phyloP scores from a whole-genome alignment of 768 basidiomycete species.

The Tylopilus rubrobrunneus region DNA sequence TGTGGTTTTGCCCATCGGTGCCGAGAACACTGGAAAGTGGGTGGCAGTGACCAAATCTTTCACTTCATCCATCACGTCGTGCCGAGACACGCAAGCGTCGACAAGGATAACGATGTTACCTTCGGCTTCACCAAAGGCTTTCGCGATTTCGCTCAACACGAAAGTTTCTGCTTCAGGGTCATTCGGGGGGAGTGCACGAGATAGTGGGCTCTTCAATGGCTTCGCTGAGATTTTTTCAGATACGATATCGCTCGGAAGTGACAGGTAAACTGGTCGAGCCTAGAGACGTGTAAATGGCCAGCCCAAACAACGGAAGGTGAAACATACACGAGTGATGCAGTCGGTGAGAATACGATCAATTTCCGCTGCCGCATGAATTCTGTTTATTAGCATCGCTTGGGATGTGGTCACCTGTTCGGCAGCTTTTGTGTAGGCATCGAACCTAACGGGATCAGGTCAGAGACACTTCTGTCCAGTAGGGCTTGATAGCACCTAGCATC shows the following conservation, averaged over 20 bases:
- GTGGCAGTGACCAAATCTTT: constrained; percentile 61
- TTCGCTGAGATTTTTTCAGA: constrained; percentile 61
- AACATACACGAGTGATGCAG: constrained; percentile 52
- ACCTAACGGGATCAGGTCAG: constrained; percentile 40
- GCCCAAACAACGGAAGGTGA: neutral
- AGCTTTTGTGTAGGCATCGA: constrained; percentile 74
- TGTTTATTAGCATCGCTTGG: constrained; percentile 56
- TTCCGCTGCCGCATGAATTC: constrained; percentile 53
- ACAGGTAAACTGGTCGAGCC: constrained; percentile 85
- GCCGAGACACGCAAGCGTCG: constrained; percentile 78
- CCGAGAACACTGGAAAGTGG: constrained; percentile 66
- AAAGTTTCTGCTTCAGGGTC: constrained; percentile 57
- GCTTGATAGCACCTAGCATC: constrained; percentile 54
- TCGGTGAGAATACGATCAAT: constrained; percentile 78
- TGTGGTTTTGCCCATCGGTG: constrained; percentile 80
- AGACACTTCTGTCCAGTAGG: neutral
- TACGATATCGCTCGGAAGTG: constrained; percentile 82
- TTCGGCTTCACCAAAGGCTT: constrained; percentile 56
- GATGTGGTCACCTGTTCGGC: constrained; percentile 70
- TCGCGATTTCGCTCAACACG: constrained; percentile 70
- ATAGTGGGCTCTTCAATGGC: constrained; percentile 57
- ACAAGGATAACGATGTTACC: constrained; percentile 69
- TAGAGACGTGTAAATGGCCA: constrained; percentile 22
- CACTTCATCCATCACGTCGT: constrained; percentile 60
- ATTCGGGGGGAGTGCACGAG: constrained; percentile 46